Evolutionary conservation across 2,329 filamentous ascomycete species (phyloP), one percentile per base, ranked within the genome.

Genomic region (Penicillium sp.): DNA sequence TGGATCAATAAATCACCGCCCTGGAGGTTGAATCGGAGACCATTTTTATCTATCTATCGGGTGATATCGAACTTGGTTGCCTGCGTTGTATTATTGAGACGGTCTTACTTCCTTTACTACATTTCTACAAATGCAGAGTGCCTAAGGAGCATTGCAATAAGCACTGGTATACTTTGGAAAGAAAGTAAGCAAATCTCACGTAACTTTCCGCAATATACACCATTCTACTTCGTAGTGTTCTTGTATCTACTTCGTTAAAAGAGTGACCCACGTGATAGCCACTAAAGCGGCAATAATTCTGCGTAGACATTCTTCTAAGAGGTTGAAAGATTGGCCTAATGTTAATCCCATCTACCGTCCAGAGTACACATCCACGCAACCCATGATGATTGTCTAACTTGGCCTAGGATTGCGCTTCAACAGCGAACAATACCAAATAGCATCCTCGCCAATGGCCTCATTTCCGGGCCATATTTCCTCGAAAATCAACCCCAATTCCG

Each of bases 391-490:
- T 5, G 35, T 15, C 35, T 41, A 41, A 41, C 13, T 41, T 15
- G 35, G 7, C 45, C 30, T 31, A 21, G 51, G 21, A 46, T 41
- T 15, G 35, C 35, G 35, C 35, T 41, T 41, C 35, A 13, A 41
- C 11, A 13, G 35, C 35, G 11, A 41, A 41, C 13, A 41, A 15
- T 9, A 41, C 13, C 11, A 41, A 41, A 11, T 15, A 11, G 35
- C 11, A 41, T 15, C 5, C 5, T 62, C 38, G 29, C 56, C 57
- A 58, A 65, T 65, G 63, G 63, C 60, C 61, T 59, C 60, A n/a
- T 31, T 41, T 31, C 35, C 60, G 48, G 48, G 53, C n/a, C 46
- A 58, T 54, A 29, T 44, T 46, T 46, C 51, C 35, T 49, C 30
- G 46, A 61, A 47, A 47, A 51, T 26, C 47, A 30, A 56, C 47